phyloP scores from a whole-genome alignment of 2,329 filamentous ascomycete species.

The Endoconidiophora polonica region DNA sequence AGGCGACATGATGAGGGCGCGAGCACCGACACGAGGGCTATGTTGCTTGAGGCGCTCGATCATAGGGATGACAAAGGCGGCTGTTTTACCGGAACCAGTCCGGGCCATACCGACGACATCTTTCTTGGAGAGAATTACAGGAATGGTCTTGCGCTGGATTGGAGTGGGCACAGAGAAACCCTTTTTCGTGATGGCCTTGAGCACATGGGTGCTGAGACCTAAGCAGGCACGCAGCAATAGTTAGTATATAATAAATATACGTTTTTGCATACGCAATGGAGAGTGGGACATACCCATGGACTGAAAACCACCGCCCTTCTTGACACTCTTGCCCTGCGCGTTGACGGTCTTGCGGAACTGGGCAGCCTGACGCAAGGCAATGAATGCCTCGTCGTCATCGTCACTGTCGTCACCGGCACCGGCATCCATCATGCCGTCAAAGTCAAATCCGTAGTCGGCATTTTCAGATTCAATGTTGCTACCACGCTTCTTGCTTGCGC shows the following conservation, averaged over 20 bases:
- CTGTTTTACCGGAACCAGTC: slow-evolving; percentile 97
- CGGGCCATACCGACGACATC: slow-evolving; percentile 99
- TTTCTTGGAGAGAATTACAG: slow-evolving; percentile 70
- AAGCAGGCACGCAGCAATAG: not conserved
- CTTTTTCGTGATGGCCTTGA: slow-evolving; percentile 84
- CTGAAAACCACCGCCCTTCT: slow-evolving; percentile 95
- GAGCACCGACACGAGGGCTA: slow-evolving; percentile 68
- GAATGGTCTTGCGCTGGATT: slow-evolving; percentile 93
- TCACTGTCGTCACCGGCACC: slow-evolving; percentile 24
- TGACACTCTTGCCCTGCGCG: slow-evolving; percentile 67
- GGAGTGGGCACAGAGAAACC: slow-evolving; percentile 93
- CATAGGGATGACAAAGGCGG: slow-evolving; percentile 96
- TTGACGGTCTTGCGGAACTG: slow-evolving; percentile 75
- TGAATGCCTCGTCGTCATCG: slow-evolving; percentile 71
- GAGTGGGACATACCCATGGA: slow-evolving; percentile 51
- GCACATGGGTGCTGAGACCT: slow-evolving; percentile 63
- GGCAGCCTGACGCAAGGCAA: slow-evolving; percentile 71
- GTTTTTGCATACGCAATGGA: not conserved
- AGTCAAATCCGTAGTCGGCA: slow-evolving; percentile 34
- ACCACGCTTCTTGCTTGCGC: slow-evolving; percentile 15
- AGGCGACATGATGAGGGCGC: slow-evolving; percentile 78
- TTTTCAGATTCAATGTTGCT: slow-evolving; percentile 14
- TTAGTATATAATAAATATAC: not conserved
- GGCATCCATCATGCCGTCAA: slow-evolving; percentile 44
- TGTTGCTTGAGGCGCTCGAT: slow-evolving; percentile 84